A percentile compares a stretch with the other conserved stretches of the same genome.
Evolutionary conservation across 768 basidiomycete species (phyloP).

Genomic region (Tubosaeta brunneosetosa): DNA sequence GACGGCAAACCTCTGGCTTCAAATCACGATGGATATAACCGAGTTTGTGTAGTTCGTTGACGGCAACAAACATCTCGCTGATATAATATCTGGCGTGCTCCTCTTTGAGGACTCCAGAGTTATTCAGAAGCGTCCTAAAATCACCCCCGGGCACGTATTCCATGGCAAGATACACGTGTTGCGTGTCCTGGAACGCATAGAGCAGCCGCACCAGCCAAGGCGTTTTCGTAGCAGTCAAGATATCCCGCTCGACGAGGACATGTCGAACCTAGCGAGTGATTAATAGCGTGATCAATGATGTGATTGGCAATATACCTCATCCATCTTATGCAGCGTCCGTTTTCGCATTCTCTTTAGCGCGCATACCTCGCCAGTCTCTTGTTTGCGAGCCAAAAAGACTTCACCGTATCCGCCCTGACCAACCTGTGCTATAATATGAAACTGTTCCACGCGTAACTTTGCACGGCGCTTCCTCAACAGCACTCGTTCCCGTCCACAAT

Average conservation of each 20-base stretch:
- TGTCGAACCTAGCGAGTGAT: constrained; percentile 70
- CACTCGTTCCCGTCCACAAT: constrained; percentile 91
- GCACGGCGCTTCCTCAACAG: constrained; percentile 87
- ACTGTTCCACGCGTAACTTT: constrained; percentile 90
- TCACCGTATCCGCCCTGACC: constrained; percentile 99
- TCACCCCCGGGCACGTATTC: constrained; percentile 99
- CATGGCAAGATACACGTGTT: constrained; percentile 95
- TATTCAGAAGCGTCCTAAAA: constrained; percentile 95
- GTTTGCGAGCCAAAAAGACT: constrained; percentile 92
- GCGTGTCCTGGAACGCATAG: constrained; percentile 94
- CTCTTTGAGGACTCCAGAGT: constrained; percentile 95
- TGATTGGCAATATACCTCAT: constrained; percentile 60
- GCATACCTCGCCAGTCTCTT: constrained; percentile 93
- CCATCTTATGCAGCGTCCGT: constrained; percentile 94
- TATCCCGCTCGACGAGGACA: constrained; percentile 95
- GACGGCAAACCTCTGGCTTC: constrained; percentile 82
- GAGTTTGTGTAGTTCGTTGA: constrained; percentile 92
- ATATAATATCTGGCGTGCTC: constrained; percentile 97
- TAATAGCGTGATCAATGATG: neutral
- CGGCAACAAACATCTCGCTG: constrained; percentile 94
- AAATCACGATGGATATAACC: constrained; percentile 98
- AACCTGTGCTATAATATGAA: constrained; percentile 97
- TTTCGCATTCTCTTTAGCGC: constrained; percentile 98
- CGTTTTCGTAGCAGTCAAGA: constrained; percentile 93
- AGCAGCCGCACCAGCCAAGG: constrained; percentile 94